Evolutionary conservation across 2,329 filamentous ascomycete species (phyloP).

Genomic region (Beauveria medogensis): DNA sequence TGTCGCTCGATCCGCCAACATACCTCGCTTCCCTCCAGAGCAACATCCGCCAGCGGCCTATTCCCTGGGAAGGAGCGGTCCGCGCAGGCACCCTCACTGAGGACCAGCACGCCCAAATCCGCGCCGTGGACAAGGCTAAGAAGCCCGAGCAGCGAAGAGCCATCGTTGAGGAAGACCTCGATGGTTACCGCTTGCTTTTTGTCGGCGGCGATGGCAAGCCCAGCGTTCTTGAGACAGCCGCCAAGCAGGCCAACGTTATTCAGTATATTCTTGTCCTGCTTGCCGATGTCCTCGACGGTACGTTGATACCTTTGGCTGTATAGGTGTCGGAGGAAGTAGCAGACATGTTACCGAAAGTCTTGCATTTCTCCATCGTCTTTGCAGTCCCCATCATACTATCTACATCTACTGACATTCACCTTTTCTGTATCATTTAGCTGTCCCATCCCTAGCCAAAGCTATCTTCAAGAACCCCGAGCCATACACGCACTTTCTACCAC

Average conservation of each 20-base stretch:
- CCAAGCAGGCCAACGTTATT: constrained; percentile 80
- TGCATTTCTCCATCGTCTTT: background rate
- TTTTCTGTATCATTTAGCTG: constrained; percentile 45
- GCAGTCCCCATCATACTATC: background rate
- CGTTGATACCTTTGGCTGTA: constrained; percentile 17
- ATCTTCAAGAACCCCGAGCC: constrained; percentile 70
- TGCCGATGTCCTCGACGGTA: constrained; percentile 80
- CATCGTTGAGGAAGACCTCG: constrained; percentile 69
- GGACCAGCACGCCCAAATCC: constrained; percentile 89
- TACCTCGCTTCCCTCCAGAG: constrained; percentile 82
- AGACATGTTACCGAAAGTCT: background rate
- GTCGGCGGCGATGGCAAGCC: constrained; percentile 63
- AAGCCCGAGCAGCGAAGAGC: constrained; percentile 76
- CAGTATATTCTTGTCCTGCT: constrained; percentile 91
- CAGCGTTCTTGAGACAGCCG: constrained; percentile 74
- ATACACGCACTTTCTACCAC: constrained; percentile 75
- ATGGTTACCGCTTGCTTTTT: constrained; percentile 73
- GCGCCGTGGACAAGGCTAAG: constrained; percentile 90
- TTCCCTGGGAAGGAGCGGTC: constrained; percentile 96
- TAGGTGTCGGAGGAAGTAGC: constrained; percentile 1
- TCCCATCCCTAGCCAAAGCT: constrained; percentile 68
- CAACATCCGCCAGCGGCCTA: constrained; percentile 92
- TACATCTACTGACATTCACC: constrained; percentile 15
- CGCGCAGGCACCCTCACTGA: constrained; percentile 90
- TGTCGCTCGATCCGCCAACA: constrained; percentile 88